A percentile compares a stretch with the other conserved stretches of the same genome.
phyloP scores from a whole-genome alignment of 2,329 filamentous ascomycete genomes.

The Exophiala mesophila region DNA sequence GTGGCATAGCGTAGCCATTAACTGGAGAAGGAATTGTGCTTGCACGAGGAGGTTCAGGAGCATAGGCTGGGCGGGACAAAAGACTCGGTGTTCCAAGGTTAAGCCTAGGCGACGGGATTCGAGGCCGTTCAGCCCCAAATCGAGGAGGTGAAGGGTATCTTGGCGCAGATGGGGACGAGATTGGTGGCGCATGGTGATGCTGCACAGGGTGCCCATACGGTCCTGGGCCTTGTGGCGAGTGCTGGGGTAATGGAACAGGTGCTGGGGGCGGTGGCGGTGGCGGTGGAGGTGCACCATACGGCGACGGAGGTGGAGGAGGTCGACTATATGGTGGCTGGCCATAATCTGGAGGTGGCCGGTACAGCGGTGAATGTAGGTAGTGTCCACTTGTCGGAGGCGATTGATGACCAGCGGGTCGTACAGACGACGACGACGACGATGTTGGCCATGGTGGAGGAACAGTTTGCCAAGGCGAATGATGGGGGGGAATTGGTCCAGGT shows the following conservation, averaged over 20 bases:
- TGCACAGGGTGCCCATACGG: conserved; percentile 15
- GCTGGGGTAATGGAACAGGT: conserved; percentile 14
- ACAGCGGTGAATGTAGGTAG: conserved; percentile 28
- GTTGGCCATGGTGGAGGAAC: conserved; percentile 22
- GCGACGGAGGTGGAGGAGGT: conserved; percentile 13
- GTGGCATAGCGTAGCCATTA: conserved; percentile 18
- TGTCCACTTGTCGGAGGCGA: conserved; percentile 28
- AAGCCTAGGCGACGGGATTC: conserved; percentile 14
- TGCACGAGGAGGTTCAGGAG: conserved; percentile 16
- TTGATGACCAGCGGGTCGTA: conserved; percentile 47
- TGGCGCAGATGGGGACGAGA: conserved; percentile 4
- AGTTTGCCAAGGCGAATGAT: conserved; percentile 20
- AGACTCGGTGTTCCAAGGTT: conserved; percentile 13
- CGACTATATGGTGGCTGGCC: conserved; percentile 13
- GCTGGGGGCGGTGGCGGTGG: conserved; percentile 16
- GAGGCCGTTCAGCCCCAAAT: conserved; percentile 12
- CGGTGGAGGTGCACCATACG: conserved; percentile 4
- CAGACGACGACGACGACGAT: conserved; percentile 35
- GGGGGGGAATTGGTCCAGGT: conserved; percentile 10
- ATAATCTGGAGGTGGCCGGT: conserved; percentile 14
- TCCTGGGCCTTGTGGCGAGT: conserved; percentile 17
- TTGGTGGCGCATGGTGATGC: conserved; percentile 10
- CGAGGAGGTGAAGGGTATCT: conserved; percentile 19
- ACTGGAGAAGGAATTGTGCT: conserved; percentile 14
- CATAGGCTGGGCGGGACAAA: conserved; percentile 14